Evolutionary conservation across 495 filamentous ascomycete genomes (phyloP).

Genomic region (Penicillium macrosclerotiorum): DNA sequence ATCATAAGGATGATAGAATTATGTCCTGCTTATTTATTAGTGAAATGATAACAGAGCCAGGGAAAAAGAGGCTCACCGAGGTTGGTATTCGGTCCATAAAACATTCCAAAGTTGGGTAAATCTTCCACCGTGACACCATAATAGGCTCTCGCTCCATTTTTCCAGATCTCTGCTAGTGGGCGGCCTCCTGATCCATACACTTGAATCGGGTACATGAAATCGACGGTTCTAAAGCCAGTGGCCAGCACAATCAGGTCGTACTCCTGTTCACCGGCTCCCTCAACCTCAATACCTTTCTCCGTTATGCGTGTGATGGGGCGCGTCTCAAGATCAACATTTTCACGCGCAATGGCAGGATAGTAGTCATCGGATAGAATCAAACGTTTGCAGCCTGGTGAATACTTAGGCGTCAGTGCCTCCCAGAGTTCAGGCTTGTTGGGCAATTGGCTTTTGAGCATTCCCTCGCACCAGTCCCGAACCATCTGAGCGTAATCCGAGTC

Average conservation of each 20-base stretch:
- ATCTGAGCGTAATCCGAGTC: conserved; percentile 30
- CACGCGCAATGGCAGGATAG: conserved; percentile 42
- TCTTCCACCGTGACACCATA: conserved; percentile 47
- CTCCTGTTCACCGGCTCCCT: conserved; percentile 33
- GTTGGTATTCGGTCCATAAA: conserved; percentile 59
- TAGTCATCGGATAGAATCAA: conserved; percentile 56
- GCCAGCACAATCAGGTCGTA: conserved; percentile 55
- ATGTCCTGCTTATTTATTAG: conserved; percentile 32
- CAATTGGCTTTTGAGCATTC: conserved; percentile 34
- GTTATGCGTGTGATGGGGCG: conserved; percentile 42
- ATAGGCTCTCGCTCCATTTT: conserved; percentile 42
- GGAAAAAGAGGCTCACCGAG: too few relatives aligned
- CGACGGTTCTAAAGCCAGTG: conserved; percentile 54
- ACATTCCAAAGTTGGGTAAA: conserved; percentile 57
- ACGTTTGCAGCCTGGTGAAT: conserved; percentile 54
- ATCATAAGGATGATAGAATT: conserved; percentile 61
- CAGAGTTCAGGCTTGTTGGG: conserved; percentile 44
- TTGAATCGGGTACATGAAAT: conserved; percentile 55
- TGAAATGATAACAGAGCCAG: background rate
- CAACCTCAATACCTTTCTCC: conserved; percentile 41
- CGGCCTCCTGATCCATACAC: conserved; percentile 45
- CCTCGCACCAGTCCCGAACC: conserved; percentile 26
- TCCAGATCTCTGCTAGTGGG: conserved; percentile 49
- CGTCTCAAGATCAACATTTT: conserved; percentile 51
- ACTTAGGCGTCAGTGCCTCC: conserved; percentile 49